These are phyloP conservation scores for Orobanche coerulescens DNA, from an alignment of 257 asterid species.

Conservation along the genomic window DNA sequence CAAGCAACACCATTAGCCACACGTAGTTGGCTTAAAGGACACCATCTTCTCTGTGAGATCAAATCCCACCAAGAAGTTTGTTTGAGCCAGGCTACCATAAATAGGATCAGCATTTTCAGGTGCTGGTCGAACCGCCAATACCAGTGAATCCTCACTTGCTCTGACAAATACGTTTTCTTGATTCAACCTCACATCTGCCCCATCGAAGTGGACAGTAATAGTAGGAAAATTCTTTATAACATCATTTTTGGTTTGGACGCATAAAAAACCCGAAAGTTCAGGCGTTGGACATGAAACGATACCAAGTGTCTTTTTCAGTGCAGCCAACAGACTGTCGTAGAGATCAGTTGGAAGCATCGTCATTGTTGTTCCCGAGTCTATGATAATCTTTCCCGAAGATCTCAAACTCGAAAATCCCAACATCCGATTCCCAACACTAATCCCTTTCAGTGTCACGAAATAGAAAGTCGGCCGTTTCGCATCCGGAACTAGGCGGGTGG, in stretches of 20 bases:
- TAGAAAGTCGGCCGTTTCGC: conserved; percentile 8
- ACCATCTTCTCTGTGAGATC: conserved; percentile 27
- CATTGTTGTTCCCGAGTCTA: conserved; percentile 34
- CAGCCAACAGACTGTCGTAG: neutral
- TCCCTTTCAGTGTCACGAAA: conserved; percentile 21
- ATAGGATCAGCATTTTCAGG: neutral
- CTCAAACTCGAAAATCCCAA: neutral
- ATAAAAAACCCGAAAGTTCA: too few relatives aligned
- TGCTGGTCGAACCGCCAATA: conserved; percentile 24
- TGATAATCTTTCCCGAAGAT: conserved; percentile 10
- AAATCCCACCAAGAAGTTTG: conserved; percentile 42
- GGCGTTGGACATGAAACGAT: too few relatives aligned
- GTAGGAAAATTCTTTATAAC: neutral
- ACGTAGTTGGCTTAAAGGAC: conserved; percentile 32
- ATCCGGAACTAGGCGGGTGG: neutral
- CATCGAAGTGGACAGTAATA: conserved; percentile 27
- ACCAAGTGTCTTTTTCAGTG: neutral
- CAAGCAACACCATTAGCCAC: too few relatives aligned
- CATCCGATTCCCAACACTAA: conserved; percentile 7
- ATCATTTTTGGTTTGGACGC: too few relatives aligned
- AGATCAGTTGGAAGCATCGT: neutral
- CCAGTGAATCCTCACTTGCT: neutral
- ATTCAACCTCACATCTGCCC: conserved; percentile 29
- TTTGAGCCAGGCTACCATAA: conserved; percentile 38
- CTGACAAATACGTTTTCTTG: conserved; percentile 22